Conservation (phyloP, 2,329 filamentous ascomycete genomes). For the Emmonsiellopsis sp. region DNA sequence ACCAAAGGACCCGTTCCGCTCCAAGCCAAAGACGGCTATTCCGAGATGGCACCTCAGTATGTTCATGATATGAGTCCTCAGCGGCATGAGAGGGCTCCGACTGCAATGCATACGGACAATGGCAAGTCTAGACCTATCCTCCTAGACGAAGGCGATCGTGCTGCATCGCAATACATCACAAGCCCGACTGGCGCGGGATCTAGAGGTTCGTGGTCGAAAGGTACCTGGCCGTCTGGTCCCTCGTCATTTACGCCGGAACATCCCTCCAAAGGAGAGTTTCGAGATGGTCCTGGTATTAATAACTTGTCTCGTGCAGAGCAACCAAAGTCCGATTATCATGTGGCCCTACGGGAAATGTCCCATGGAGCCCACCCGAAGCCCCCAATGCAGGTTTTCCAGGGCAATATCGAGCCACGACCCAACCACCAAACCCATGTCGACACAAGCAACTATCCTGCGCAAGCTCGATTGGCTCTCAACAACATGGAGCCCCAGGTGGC, state of each 20-base stretch:
- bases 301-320: constrained; percentile 28
- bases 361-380: constrained; percentile 28
- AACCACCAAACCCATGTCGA: constrained; percentile 26
- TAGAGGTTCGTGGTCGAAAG: constrained; percentile 33
- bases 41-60: constrained; percentile 27
- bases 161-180: constrained; percentile 29
- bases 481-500: constrained; percentile 34
- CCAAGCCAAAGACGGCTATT: constrained; percentile 67
- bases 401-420: constrained; percentile 29
- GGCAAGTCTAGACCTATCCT: constrained; percentile 38
- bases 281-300: constrained; percentile 31
- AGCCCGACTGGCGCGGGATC: constrained; percentile 29
- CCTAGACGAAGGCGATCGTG: constrained; percentile 36
- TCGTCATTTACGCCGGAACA: constrained; percentile 30
- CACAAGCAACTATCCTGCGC: constrained; percentile 32
- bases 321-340: constrained; percentile 31
- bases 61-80: constrained; percentile 28
- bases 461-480: constrained; percentile 34
- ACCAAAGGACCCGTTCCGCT: constrained; percentile 63
- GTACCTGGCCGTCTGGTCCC: constrained; percentile 29
- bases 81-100: constrained; percentile 28
- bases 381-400: constrained; percentile 28
- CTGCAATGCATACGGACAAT: constrained; percentile 32
- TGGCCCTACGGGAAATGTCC: constrained; percentile 31
- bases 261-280: constrained; percentile 30